Base-by-base conservation (phyloP, 495 filamentous ascomycete genomes). In the Hyaloscypha finlandica region DNA sequence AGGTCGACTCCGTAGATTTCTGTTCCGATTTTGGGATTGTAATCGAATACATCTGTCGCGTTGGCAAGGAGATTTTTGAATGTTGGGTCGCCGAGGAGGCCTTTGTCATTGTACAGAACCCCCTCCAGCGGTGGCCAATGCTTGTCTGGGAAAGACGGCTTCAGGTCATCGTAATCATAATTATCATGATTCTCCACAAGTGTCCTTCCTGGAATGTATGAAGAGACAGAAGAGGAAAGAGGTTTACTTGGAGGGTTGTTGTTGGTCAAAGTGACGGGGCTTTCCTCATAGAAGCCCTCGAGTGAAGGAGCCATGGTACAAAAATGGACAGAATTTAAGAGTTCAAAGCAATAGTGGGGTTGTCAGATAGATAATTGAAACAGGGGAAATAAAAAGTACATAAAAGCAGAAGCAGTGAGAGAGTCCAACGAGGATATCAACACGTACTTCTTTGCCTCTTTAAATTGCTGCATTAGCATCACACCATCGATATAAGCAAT, bases 1-100 rank as follows among this genome's bases (percentile, higher is more conserved):
- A 94, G 85, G 70, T 91, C 84, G 11, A 92, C 79, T 1, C 90
- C 90, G 55, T 84, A 80, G 66, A 94, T 78, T 71, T 93, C 90
- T 0, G 89, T 92, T 62, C 91, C 89, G 67, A 92, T 87, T 55
- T 88, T 86, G 19, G 88, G 88, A n/a, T 73, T 74, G 64, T 74
- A 76, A 66, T 76, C 74, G 60, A 77, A 74, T 63, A 73, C 61
- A 22, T 77, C 70, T 22, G 76, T 67, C 55, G 75, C 69, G 25
- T 48, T 64, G 48, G 76, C 74, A 52, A 85, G 77, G 25, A 86
- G 76, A 61, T 78, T 74, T 74, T 81, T 55, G 77, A 87, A 88
- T 20, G 82, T 74, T 6, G 84, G 80, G 64, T 88, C 80, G 42
- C 87, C 85, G 30, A 79, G 75, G 51, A 84, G 74, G 11, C 84